These are phyloP conservation scores for Pseudognaphalium luteoalbum DNA, from an alignment of 129 eudicot species.

Conservation along the genomic window DNA sequence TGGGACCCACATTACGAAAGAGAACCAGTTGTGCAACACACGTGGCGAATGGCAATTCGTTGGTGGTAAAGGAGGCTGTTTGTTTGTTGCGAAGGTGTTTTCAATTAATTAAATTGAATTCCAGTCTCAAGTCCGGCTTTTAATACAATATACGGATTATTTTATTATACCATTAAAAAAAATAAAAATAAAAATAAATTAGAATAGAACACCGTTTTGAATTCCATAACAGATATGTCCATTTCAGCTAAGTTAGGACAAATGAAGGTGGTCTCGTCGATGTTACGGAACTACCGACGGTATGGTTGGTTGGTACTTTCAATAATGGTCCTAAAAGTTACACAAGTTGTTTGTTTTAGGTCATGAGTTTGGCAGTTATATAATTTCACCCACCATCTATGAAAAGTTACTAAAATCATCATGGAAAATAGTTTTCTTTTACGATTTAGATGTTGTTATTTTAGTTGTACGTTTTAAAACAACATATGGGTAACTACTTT, in stretches of 20 bases:
- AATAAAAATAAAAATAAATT: not conserved
- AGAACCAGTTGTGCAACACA: constrained; percentile 1
- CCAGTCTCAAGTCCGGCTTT: constrained; percentile 22
- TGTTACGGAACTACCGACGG: constrained; percentile 35
- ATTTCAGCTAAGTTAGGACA: constrained; percentile 14
- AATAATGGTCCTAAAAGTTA: constrained; percentile 11
- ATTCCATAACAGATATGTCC: constrained; percentile 14
- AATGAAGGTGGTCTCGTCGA: constrained; percentile 21
- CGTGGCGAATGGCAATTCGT: constrained; percentile 13
- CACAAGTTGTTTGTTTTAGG: not conserved
- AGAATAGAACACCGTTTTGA: constrained; percentile 22
- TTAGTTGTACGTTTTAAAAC: too few relatives aligned
- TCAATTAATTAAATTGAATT: constrained; percentile 1
- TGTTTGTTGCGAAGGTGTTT: not conserved
- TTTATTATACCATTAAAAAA: too few relatives aligned
- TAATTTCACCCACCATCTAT: not conserved
- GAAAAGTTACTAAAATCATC: not conserved
- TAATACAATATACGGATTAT: too few relatives aligned
- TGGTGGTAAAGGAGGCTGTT: not conserved
- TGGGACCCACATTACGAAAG: not conserved
- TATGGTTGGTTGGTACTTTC: not conserved
- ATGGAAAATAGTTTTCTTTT: too few relatives aligned
- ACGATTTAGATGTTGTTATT: too few relatives aligned
- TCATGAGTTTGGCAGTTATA: not conserved
- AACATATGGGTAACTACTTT: too few relatives aligned